phyloP scores from a whole-genome alignment of 805 yeast species.

The Schwanniomyces vanrijiae region DNA sequence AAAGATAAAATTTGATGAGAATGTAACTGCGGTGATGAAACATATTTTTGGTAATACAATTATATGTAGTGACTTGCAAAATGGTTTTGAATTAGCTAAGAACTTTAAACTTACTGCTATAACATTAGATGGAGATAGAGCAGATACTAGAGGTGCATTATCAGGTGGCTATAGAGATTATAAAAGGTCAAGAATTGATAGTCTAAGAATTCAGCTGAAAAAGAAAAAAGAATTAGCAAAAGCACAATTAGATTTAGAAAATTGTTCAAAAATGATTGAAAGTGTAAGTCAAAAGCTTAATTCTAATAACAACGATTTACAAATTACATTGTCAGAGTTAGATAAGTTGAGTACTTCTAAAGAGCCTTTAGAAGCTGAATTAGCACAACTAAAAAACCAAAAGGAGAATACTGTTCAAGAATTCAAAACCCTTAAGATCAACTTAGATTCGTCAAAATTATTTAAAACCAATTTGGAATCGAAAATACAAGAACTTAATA shows the following conservation, averaged over 20 bases:
- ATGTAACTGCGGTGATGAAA: conserved; percentile 62
- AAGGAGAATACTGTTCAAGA: conserved; percentile 46
- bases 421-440: conserved; percentile 29
- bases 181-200: conserved; percentile 66
- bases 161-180: conserved; percentile 86
- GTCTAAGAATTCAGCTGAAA: conserved; percentile 54
- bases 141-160: conserved; percentile 78
- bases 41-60: conserved; percentile 82
- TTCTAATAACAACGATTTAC: conserved; percentile 44
- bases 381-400: conserved; percentile 43
- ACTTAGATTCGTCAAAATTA: conserved; percentile 31
- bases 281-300: conserved; percentile 54
- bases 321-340: conserved; percentile 31
- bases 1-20: conserved; percentile 63
- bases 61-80: conserved; percentile 67
- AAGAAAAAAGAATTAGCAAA: conserved; percentile 43
- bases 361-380: conserved; percentile 44
- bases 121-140: conserved; percentile 90
- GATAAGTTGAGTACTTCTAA: conserved; percentile 44
- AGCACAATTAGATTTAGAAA: conserved; percentile 37
- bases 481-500: conserved; percentile 42
- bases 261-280: conserved; percentile 38
- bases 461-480: conserved; percentile 29
- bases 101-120: conserved; percentile 67
- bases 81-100: conserved; percentile 68